phyloP scores from a whole-genome alignment of 345 rosid species.

The Jatropha curcas region DNA sequence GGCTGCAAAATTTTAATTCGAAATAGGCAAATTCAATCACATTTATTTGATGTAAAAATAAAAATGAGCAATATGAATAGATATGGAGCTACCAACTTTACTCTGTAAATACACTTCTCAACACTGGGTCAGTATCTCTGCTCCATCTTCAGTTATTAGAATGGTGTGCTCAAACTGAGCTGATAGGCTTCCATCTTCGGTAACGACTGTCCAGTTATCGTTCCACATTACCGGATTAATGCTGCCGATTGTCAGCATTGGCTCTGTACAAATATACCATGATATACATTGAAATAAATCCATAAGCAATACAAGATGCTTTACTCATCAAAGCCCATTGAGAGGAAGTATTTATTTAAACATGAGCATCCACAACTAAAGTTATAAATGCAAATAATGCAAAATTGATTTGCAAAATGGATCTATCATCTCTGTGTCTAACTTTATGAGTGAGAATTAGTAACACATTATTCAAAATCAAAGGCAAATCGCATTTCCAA shows the following conservation, averaged over 20 bases:
- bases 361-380: background rate
- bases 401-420: background rate
- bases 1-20: background rate
- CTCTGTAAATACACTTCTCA: constrained; percentile 20
- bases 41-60: background rate
- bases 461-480: background rate
- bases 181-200: constrained; percentile 83
- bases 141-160: constrained; percentile 78
- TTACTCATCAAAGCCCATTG: background rate
- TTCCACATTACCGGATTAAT: constrained; percentile 75
- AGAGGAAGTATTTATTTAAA: background rate
- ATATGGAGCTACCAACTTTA: background rate
- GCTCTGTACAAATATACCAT: constrained; percentile 52
- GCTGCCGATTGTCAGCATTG: constrained; percentile 91
- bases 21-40: constrained; percentile 5
- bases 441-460: background rate
- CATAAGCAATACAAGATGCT: background rate
- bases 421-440: background rate
- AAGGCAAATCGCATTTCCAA: background rate
- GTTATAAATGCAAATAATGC: background rate
- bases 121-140: constrained; percentile 74
- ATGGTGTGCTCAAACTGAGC: constrained; percentile 95
- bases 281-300: background rate
- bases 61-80: background rate
- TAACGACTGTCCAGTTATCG: constrained; percentile 90